These are phyloP conservation scores for Boletus subcaerulescens DNA, from an alignment of 768 basidiomycete genomes.

Conservation along the genomic window DNA sequence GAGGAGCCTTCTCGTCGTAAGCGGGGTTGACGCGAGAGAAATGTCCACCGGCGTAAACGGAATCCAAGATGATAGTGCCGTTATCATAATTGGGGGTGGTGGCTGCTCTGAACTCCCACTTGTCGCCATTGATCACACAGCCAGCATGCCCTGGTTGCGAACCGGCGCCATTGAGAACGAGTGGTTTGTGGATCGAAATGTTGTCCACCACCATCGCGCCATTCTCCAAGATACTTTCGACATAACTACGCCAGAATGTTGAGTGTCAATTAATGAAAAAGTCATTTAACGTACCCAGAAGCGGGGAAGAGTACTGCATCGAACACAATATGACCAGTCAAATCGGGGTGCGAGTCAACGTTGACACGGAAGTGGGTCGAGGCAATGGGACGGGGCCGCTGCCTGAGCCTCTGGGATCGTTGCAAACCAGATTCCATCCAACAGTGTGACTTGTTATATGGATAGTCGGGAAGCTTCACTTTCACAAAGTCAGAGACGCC, in stretches of 20 bases:
- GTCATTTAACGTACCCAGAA: conserved; percentile 36
- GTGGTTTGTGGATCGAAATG: conserved; percentile 29
- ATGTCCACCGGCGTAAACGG: conserved; percentile 29
- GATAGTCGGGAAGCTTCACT: conserved; percentile 29
- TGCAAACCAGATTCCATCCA: conserved; percentile 27
- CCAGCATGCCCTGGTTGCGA: conserved; percentile 21
- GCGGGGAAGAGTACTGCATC: conserved; percentile 47
- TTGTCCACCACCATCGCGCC: conserved; percentile 31
- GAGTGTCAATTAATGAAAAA: background rate
- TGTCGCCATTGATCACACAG: conserved; percentile 26
- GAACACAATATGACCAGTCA: conserved; percentile 44
- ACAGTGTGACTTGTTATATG: conserved; percentile 27
- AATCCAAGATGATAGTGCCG: conserved; percentile 26
- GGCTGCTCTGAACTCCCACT: conserved; percentile 30
- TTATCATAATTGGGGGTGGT: conserved; percentile 22
- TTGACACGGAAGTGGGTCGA: conserved; percentile 35
- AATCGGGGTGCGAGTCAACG: conserved; percentile 31
- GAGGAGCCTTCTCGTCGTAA: conserved; percentile 21
- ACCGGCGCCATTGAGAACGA: conserved; percentile 22
- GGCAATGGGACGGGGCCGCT: conserved; percentile 36
- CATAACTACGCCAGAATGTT: conserved; percentile 14
- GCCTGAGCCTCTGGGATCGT: conserved; percentile 25
- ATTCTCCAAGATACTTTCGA: conserved; percentile 32
- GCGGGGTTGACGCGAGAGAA: conserved; percentile 28
- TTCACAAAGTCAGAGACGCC: conserved; percentile 21